These are phyloP conservation scores for Chrysosporium keratinophilum DNA, from an alignment of 2,329 filamentous ascomycete genomes.

Conservation along the genomic window DNA sequence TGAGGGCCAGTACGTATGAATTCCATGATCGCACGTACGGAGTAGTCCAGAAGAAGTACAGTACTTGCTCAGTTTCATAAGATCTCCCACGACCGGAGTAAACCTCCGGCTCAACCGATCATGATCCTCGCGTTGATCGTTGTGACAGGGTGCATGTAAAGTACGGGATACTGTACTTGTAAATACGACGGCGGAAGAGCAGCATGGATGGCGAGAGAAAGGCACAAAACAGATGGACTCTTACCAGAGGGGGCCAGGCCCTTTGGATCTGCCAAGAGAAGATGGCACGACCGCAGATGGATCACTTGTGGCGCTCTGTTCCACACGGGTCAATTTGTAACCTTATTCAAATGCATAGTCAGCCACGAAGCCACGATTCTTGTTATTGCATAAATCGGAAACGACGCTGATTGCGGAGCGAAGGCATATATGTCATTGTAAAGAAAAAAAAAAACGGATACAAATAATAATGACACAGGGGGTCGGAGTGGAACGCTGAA, in stretches of 20 bases:
- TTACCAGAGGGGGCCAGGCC: background rate
- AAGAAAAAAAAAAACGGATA: background rate
- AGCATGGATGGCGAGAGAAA: background rate
- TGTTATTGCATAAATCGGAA: conserved; percentile 1
- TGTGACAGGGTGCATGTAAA: background rate
- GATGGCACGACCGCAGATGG: background rate
- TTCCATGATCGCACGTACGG: background rate
- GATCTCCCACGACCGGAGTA: background rate
- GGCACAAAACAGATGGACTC: background rate
- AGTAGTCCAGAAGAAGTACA: background rate
- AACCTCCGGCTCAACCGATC: background rate
- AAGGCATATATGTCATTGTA: background rate
- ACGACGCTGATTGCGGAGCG: background rate
- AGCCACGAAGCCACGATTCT: background rate
- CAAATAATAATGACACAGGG: background rate
- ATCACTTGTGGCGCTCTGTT: conserved; percentile 2
- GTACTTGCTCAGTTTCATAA: background rate
- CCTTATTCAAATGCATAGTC: conserved; percentile 2
- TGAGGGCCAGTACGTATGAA: background rate
- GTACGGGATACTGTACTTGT: background rate
- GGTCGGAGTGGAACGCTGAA: too few relatives aligned
- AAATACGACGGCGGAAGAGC: background rate
- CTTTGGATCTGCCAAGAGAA: conserved; percentile 4
- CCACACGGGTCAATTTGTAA: conserved; percentile 5
- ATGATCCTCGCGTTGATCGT: conserved; percentile 6